Evolutionary conservation across 177 flowering plant species (phyloP).

Genomic region (Tripterygium wilfordii): DNA sequence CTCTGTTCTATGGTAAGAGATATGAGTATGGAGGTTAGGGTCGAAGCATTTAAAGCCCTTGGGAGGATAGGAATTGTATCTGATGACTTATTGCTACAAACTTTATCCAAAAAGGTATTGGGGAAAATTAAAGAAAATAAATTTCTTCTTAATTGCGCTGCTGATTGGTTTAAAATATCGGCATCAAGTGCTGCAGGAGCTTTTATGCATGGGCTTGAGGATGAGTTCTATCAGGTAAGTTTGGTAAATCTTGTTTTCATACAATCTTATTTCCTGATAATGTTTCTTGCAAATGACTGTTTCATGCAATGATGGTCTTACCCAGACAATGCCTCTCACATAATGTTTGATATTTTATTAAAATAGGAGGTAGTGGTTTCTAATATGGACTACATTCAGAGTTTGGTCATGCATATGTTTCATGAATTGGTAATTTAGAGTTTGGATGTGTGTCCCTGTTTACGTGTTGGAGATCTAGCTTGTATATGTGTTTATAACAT

Average conservation of each 20-base stretch:
- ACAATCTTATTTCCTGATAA: no score
- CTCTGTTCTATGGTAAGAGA: slow-evolving; percentile 77
- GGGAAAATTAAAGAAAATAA: slow-evolving; percentile 31
- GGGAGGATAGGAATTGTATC: slow-evolving; percentile 56
- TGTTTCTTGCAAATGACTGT: no score
- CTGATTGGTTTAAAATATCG: slow-evolving; percentile 21
- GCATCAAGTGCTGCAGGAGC: slow-evolving; percentile 65
- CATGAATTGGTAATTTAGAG: no score
- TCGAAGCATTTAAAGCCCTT: slow-evolving; percentile 64
- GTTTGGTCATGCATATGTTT: no score
- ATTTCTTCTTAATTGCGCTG: slow-evolving; percentile 12
- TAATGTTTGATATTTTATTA: no score
- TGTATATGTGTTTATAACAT: no score
- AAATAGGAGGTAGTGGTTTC: no score
- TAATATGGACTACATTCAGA: no score
- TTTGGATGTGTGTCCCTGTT: neutral
- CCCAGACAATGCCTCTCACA: no score
- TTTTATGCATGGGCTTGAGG: slow-evolving; percentile 88
- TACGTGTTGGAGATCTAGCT: slow-evolving; percentile 3
- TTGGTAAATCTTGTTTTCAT: neutral
- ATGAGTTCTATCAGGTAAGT: slow-evolving; percentile 77
- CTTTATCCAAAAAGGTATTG: slow-evolving; percentile 58
- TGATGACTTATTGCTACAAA: slow-evolving; percentile 58
- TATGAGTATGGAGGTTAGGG: slow-evolving; percentile 65
- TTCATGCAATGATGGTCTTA: no score